Percentiles rank a stretch among this genome's conserved stretches.
Evolutionary conservation across 257 asterid genomes (phyloP).

Genomic region (Petrea volubilis): DNA sequence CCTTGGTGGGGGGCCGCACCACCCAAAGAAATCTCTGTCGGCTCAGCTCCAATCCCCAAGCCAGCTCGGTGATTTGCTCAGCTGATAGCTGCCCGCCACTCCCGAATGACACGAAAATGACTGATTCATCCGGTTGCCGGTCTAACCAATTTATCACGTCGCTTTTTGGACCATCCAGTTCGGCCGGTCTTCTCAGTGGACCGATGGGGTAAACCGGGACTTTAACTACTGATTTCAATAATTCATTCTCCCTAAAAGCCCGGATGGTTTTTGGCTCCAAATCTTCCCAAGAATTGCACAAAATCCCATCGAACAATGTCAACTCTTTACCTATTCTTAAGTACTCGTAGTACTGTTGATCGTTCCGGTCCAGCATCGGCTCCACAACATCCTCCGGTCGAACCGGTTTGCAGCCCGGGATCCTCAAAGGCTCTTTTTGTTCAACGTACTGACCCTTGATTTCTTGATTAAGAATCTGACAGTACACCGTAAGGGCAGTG

Average conservation of each 20-base stretch:
- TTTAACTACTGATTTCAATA: conserved; percentile 21
- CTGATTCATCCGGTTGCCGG: conserved; percentile 57
- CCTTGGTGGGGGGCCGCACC: conserved; percentile 46
- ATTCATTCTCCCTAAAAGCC: conserved; percentile 43
- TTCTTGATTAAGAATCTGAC: conserved; percentile 54
- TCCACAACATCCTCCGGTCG: conserved; percentile 69
- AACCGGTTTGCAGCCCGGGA: conserved; percentile 73
- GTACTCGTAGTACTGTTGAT: conserved; percentile 47
- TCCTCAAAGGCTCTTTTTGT: conserved; percentile 26
- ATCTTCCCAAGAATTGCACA: conserved; percentile 67
- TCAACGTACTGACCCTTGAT: conserved; percentile 54
- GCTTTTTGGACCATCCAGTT: background rate
- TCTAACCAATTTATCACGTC: conserved; percentile 47
- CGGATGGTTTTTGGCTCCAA: conserved; percentile 49
- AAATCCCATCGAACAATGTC: conserved; percentile 50
- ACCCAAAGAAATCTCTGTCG: conserved; percentile 65
- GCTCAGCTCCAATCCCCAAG: conserved; percentile 67
- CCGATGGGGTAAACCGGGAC: conserved; percentile 63
- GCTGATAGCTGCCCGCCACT: conserved; percentile 60
- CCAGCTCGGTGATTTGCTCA: conserved; percentile 53
- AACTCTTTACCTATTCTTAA: conserved; percentile 22
- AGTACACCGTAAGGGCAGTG: conserved; percentile 41
- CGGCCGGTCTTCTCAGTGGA: conserved; percentile 44
- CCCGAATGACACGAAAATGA: conserved; percentile 63
- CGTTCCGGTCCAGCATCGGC: conserved; percentile 64